phyloP scores from a whole-genome alignment of 169 alveolate species.

The Plasmodium vivax region DNA sequence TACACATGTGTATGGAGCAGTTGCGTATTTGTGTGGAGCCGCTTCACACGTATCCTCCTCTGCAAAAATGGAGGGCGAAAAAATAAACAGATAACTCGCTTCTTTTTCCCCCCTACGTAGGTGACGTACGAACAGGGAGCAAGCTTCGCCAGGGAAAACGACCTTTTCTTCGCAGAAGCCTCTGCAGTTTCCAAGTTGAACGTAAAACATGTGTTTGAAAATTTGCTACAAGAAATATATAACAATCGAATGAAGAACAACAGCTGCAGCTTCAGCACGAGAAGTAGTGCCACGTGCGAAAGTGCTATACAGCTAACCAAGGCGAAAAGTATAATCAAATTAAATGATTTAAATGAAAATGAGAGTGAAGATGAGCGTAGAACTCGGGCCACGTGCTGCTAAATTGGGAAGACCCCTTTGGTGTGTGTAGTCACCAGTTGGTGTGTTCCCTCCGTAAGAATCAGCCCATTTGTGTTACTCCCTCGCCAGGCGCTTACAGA shows the following conservation, averaged over 20 bases:
- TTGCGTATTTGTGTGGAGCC: not conserved
- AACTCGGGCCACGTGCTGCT: conserved; percentile 17
- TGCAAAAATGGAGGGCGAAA: not conserved
- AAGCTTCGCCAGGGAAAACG: conserved; percentile 92
- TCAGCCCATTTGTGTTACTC: not conserved
- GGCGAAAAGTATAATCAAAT: conserved; percentile 37
- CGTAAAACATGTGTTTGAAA: conserved; percentile 97
- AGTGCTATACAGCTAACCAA: conserved; percentile 54
- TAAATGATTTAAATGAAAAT: conserved; percentile 31
- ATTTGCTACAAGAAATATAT: conserved; percentile 90
- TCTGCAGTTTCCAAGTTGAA: conserved; percentile 96
- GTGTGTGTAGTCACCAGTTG: not conserved
- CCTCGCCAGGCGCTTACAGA: not conserved
- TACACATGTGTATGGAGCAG: too few species aligned
- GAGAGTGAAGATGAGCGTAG: not conserved
- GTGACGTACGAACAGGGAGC: conserved; percentile 86
- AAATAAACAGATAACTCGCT: not conserved
- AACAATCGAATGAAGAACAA: conserved; percentile 68
- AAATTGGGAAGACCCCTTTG: not conserved
- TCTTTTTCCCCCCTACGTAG: not conserved
- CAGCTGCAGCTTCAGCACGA: conserved; percentile 27
- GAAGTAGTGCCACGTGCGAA: conserved; percentile 51
- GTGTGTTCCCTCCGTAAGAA: not conserved
- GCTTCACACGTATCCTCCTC: not conserved
- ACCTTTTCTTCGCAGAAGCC: conserved; percentile 95